Evolutionary conservation across 306 rosid species (phyloP), one percentile per base, ranked within the genome.

Genomic region (Boehmeria nivea): DNA sequence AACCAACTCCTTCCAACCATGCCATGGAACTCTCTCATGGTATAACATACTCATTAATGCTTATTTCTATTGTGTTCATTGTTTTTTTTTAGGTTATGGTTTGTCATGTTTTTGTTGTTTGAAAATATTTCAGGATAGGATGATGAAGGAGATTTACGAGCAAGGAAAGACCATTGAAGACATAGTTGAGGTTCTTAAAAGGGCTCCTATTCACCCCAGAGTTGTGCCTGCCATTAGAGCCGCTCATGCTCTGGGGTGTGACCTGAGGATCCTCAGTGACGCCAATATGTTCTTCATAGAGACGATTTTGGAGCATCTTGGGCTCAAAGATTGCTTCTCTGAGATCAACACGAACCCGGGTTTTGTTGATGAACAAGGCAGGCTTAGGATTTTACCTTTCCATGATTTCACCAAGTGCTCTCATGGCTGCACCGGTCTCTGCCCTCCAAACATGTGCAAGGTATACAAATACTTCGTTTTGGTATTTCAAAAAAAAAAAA

Each of bases 11-110:
- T 74, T 56, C 86, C 84, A 19, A 74, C 94, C 56, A 82, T 88
- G 94, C 88, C 91, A 5, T 88, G 94, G 96, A 88, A 88, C 66
- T 80, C 88, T 51, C 77, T 85, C 72, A 88, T 85, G 94, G 96
- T 87, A 65, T 3, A 39, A 1, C 3, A 14, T 4, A 21, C 27
- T 47, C 46, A 3, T 1, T 50, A 11, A 15, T 40, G 45, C 17
- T n/a, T n/a, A 14, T 4, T 40, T 81, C 12, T 10, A 11, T 40
- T 13, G n/a, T 3, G 6, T 40, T 15, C 11, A 3, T 24, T 1
- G 21, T 2, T 15, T 2, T 1, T 43, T 3, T 6, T 11, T 19
- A 44, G 3, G 13, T 6, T 10, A 14, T 27, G 17, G 7, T 46
- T 46, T 1, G 16, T 40, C 16, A 8, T 40, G 17, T 40, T 46